Percentiles rank a stretch among this genome's conserved stretches.
Conservation (phyloP, 2,329 filamentous ascomycete species). For the Penicillium brasilianum region DNA sequence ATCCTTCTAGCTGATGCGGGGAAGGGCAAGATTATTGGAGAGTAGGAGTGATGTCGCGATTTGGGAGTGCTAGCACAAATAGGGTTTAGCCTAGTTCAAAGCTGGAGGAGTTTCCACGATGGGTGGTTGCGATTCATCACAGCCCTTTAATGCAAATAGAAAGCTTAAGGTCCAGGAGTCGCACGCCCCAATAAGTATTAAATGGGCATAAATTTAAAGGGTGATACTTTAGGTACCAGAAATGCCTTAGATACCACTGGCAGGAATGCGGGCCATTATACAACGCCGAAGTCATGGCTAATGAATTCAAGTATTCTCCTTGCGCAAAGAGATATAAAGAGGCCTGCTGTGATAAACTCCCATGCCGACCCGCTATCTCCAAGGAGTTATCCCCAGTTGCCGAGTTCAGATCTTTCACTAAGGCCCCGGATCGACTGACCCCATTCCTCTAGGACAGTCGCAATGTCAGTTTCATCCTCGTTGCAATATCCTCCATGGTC, state of each 20-base stretch:
- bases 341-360: background rate
- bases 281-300: background rate
- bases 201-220: background rate
- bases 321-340: background rate
- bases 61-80: background rate
- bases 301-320: background rate
- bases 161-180: too few species aligned
- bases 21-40: background rate
- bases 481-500: background rate
- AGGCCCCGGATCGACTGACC: background rate
- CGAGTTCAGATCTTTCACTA: background rate
- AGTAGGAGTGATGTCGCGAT: background rate
- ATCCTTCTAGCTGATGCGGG: constrained; percentile 2
- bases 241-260: background rate
- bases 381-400: too few species aligned
- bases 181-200: too few species aligned
- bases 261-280: background rate
- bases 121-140: background rate
- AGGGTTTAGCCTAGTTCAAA: background rate
- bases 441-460: background rate
- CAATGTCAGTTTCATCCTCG: background rate
- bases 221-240: background rate
- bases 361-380: background rate
- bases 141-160: too few species aligned
- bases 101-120: too few species aligned